These are phyloP conservation scores for Candida orba DNA, from an alignment of 805 yeast species.

Conservation along the genomic window DNA sequence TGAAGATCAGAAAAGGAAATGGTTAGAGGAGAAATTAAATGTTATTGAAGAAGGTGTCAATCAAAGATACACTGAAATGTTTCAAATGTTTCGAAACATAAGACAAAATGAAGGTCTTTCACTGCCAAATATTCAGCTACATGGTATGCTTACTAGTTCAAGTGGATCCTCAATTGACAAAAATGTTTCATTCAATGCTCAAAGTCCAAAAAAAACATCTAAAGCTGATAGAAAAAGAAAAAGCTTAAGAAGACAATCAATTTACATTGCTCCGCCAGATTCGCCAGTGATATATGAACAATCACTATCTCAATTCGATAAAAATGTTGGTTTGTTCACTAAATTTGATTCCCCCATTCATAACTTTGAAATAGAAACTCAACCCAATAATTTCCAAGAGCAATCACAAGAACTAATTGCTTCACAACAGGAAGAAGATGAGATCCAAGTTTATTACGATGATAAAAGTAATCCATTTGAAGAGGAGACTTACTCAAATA, in stretches of 20 bases:
- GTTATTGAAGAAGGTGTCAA: constrained; percentile 35
- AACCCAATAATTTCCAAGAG: too few species aligned
- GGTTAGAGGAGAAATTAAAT: constrained; percentile 31
- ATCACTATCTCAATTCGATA: constrained; percentile 4
- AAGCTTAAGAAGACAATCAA: constrained; percentile 34
- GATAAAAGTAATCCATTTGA: constrained; percentile 19
- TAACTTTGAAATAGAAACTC: too few species aligned
- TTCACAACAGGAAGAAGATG: constrained; percentile 8
- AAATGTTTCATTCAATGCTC: constrained; percentile 21
- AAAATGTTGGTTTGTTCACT: constrained; percentile 1
- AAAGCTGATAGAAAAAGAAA: constrained; percentile 28
- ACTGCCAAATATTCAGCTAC: constrained; percentile 9
- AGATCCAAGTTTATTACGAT: constrained; percentile 20
- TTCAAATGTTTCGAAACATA: constrained; percentile 34
- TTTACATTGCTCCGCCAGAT: constrained; percentile 26
- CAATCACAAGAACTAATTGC: too few species aligned
- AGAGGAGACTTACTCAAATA: constrained; percentile 1
- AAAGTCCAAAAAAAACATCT: constrained; percentile 17
- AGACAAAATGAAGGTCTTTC: constrained; percentile 35
- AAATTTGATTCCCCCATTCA: neutral
- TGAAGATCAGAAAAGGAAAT: constrained; percentile 25
- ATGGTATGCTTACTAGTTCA: neutral
- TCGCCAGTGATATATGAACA: constrained; percentile 7
- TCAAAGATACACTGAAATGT: constrained; percentile 38
- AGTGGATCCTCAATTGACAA: constrained; percentile 11